Evolutionary conservation across 2,329 filamentous ascomycete genomes (phyloP).

Genomic region (Dactylella cylindrospora): DNA sequence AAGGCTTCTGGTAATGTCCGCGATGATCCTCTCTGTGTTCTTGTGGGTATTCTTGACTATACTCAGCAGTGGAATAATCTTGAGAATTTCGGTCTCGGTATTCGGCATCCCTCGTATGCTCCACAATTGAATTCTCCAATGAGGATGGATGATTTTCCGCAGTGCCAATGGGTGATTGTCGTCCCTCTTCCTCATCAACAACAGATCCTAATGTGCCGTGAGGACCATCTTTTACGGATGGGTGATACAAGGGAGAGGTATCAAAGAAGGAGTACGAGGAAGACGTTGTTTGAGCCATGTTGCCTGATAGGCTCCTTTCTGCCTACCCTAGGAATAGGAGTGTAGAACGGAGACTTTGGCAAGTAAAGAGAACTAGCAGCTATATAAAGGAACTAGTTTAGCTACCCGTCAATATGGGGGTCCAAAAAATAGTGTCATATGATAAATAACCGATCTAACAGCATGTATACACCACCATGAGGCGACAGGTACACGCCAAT

Average conservation of each 20-base stretch:
- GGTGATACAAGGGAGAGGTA: constrained; percentile 43
- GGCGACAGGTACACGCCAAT: not conserved
- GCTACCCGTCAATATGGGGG: constrained; percentile 5
- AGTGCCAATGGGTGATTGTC: constrained; percentile 24
- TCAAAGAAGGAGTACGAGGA: constrained; percentile 43
- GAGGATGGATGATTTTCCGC: constrained; percentile 26
- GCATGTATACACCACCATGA: not conserved
- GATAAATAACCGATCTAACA: not conserved
- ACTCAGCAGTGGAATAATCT: constrained; percentile 36
- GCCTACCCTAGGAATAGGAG: not conserved
- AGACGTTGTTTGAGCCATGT: constrained; percentile 39
- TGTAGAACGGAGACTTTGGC: too few relatives aligned
- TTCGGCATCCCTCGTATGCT: constrained; percentile 16
- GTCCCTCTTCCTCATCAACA: constrained; percentile 37
- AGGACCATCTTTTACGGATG: constrained; percentile 32
- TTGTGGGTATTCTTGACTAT: not conserved
- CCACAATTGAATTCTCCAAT: constrained; percentile 3
- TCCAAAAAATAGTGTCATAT: constrained; percentile 21
- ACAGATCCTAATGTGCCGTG: constrained; percentile 19
- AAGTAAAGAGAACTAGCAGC: not conserved
- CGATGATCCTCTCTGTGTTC: constrained; percentile 1
- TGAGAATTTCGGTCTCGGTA: constrained; percentile 30
- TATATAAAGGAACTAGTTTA: not conserved
- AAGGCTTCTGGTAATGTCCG: constrained; percentile 29
- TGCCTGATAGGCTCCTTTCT: not conserved